phyloP scores from a whole-genome alignment of 192 early-diverging fungal genomes.

The Chytriomyces confervae region DNA sequence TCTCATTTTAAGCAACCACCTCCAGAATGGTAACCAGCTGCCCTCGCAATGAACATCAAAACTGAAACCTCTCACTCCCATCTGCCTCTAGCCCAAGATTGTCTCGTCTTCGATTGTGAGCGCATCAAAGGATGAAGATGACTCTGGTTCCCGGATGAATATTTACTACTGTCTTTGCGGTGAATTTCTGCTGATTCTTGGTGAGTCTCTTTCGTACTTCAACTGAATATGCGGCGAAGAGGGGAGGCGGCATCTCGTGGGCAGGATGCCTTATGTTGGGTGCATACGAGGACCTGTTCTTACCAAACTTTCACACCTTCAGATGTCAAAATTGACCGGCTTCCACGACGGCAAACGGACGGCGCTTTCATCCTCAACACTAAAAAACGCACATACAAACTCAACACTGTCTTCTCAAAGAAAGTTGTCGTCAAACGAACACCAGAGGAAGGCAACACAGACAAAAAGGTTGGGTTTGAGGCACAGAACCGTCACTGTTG shows the following conservation, averaged over 20 bases:
- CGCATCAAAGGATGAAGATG: constrained; percentile 32
- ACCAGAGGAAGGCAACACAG: neutral
- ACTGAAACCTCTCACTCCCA: too few relatives aligned
- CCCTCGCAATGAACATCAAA: too few relatives aligned
- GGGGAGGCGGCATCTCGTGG: too few relatives aligned
- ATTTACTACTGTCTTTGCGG: constrained; percentile 46
- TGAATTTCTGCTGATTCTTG: constrained; percentile 42
- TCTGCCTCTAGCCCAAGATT: constrained; percentile 39
- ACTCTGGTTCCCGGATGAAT: constrained; percentile 23
- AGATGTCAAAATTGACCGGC: constrained; percentile 17
- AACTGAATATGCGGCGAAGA: too few relatives aligned
- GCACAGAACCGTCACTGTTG: constrained; percentile 31
- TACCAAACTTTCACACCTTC: neutral
- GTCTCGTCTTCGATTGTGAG: constrained; percentile 36
- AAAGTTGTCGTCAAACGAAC: constrained; percentile 27
- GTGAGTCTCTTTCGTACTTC: neutral
- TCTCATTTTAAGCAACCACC: too few relatives aligned
- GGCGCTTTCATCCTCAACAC: constrained; percentile 42
- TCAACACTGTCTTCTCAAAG: constrained; percentile 29
- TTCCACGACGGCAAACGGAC: constrained; percentile 35
- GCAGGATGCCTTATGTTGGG: too few relatives aligned
- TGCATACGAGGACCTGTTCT: neutral
- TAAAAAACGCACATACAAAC: constrained; percentile 37
- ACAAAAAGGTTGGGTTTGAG: constrained; percentile 16
- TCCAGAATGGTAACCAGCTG: too few relatives aligned